Base-by-base conservation (phyloP, 495 filamentous ascomycete genomes). In the Podospora pseudopauciseta region DNA sequence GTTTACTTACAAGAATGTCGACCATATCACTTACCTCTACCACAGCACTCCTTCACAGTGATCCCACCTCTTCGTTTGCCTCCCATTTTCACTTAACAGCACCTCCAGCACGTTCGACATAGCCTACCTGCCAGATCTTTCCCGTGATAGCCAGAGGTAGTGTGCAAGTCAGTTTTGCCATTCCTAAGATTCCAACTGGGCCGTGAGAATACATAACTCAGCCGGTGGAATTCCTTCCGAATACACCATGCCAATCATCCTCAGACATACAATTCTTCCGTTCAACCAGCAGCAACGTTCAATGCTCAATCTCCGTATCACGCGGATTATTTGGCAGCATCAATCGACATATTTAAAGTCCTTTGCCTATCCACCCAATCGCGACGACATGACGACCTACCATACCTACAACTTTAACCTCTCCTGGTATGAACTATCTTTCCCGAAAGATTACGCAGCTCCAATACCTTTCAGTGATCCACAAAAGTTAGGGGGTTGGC, bases 231-330 rank as follows among this genome's bases (percentile, higher is more conserved):
- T 71, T 11, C 72, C 77, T 15, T 77, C 77, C 60, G 70, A 68
- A 86, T 32, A 32, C 7, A 86, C 68, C 75, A 73, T 39, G 82
- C 74, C 15, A 68, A 28, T 27, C 28, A 63, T 4, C 53, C 57
- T 0, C 34, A n/a, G 16, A 44, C 9, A 23, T 63, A 63, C 19
- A 0, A 11, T 30, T 44, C 34, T 28, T 63, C 30, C 60, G 26
- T 44, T 4, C 60, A 63, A 11, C 26, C 26, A 63, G 60, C 60
- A 16, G 60, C 26, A 18, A 63, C 60, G 13, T 63, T 63, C 30
- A 39, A 63, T 27, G 60, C 60, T 9, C 60, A 63, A 28, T 63
- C 60, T 3, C 20, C 26, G 4, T 32, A 9, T 16, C 18, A 30
- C 19, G 26, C 60, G 28, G 20, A 23, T 16, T 63, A 32, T 16